Evolutionary conservation across 495 filamentous ascomycete species (phyloP), one percentile per base, ranked within the genome.

Genomic region (Bacidia rubella): DNA sequence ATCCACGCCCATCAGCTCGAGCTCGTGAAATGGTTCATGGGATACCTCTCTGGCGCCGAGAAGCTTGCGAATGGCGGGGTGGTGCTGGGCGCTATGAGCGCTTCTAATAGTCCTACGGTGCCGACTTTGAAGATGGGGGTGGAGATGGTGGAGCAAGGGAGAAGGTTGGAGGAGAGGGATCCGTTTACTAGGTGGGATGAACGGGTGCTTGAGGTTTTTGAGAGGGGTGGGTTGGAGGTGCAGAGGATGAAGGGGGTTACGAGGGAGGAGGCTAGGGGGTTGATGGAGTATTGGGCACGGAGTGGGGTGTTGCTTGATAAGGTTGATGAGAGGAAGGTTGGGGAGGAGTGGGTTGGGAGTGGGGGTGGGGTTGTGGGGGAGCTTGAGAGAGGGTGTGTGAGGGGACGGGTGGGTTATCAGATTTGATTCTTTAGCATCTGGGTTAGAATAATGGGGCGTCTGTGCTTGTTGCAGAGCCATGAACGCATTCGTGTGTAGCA

Each of bases 261-360:
- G 51, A 86, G 79, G 63, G 67, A 70, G 21, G 90, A 97, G 69
- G 81, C 90, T 35, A 77, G 84, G 50, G 74, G 77, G 1, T 70
- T 92, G 57, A 79, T 97, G 79, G 92, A 96, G 72, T 97, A 96
- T 68, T 97, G 88, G 69, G 90, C 86, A 2, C 76, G 73, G 22
- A 94, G 87, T 65, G 92, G 92, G 17, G 70, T 96, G 59, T 63
- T 93, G 61, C 77, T 84, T 49, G 65, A 76, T 51, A 69, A 65
- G 42, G 72, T 95, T 40, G 82, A 83, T 58, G 83, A 90, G 63
- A 68, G 69, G 57, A 76, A 74, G 55, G 86, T 97, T 25, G 73
- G 74, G 38, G 87, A 95, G 74, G 86, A 85, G 70, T 95, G 87
- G 86, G 82, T 78, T 49, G 56, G 96, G 60, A 79, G 83, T 54